Evolutionary conservation across 1,284 basidiomycete species (phyloP).

Genomic region (Entoloma clypeatum): DNA sequence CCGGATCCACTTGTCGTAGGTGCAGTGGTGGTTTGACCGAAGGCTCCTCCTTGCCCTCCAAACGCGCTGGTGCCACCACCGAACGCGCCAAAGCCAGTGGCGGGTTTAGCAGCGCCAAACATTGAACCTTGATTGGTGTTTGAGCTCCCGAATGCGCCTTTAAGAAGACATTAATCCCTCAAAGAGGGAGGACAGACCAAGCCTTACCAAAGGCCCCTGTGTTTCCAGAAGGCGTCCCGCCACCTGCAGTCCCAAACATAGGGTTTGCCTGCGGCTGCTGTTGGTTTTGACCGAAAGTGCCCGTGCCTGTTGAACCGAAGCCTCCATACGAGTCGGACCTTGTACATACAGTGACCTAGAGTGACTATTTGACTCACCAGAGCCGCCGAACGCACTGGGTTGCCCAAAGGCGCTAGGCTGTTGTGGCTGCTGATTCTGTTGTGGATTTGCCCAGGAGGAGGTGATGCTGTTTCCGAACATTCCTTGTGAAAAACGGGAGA

Average conservation of each 20-base stretch:
- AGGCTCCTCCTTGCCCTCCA: slow-evolving; percentile 41
- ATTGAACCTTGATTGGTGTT: slow-evolving; percentile 42
- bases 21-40: slow-evolving; percentile 38
- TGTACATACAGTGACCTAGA: slow-evolving; percentile 24
- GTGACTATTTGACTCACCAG: slow-evolving; percentile 32
- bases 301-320: slow-evolving; percentile 36
- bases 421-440: slow-evolving; percentile 40
- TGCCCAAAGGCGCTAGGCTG: slow-evolving; percentile 45
- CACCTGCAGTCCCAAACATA: slow-evolving; percentile 71
- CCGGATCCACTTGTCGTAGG: slow-evolving; percentile 25
- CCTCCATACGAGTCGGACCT: slow-evolving; percentile 29
- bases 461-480: slow-evolving; percentile 60
- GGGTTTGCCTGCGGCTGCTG: slow-evolving; percentile 68
- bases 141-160: slow-evolving; percentile 61
- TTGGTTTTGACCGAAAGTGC: slow-evolving; percentile 43
- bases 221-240: slow-evolving; percentile 33
- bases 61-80: slow-evolving; percentile 36
- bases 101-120: slow-evolving; percentile 61
- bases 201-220: slow-evolving; percentile 56
- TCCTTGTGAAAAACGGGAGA: slow-evolving; percentile 17
- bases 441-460: slow-evolving; percentile 63
- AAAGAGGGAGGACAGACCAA: slow-evolving; percentile 20
- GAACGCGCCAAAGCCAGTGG: slow-evolving; percentile 69
- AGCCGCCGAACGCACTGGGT: slow-evolving; percentile 40
- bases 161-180: slow-evolving; percentile 16